These are phyloP conservation scores for Boletus rubroflammeus DNA, from an alignment of 768 basidiomycete species.

Conservation along the genomic window DNA sequence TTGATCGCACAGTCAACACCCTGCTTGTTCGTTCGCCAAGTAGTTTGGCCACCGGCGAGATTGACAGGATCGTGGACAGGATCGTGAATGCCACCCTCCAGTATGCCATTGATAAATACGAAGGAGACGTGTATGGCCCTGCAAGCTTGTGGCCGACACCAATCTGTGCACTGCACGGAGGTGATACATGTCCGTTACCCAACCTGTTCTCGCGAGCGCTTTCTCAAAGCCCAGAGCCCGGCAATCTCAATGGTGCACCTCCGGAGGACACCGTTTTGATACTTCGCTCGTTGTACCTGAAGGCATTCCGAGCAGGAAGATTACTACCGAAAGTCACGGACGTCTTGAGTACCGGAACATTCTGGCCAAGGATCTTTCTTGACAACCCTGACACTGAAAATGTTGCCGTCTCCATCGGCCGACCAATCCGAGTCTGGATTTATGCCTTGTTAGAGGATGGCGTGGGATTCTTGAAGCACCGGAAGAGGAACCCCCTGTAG, in stretches of 20 bases:
- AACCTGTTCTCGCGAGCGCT: constrained; percentile 47
- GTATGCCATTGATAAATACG: constrained; percentile 67
- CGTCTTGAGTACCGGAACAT: constrained; percentile 56
- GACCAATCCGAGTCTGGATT: constrained; percentile 60
- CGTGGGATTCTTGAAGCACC: constrained; percentile 51
- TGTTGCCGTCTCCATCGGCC: constrained; percentile 57
- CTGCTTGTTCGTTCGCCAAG: constrained; percentile 51
- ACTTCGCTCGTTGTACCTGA: constrained; percentile 52
- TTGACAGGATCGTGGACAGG: constrained; percentile 60
- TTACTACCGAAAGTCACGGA: constrained; percentile 60
- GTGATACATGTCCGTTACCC: constrained; percentile 53
- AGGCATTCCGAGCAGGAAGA: constrained; percentile 58
- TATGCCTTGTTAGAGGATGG: constrained; percentile 68
- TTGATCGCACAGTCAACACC: constrained; percentile 60
- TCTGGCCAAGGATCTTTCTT: constrained; percentile 71
- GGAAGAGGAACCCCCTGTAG: constrained; percentile 6
- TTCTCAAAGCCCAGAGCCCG: constrained; percentile 18
- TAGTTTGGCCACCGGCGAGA: constrained; percentile 55
- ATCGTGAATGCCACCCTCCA: constrained; percentile 73
- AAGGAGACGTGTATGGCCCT: constrained; percentile 37
- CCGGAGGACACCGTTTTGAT: constrained; percentile 15
- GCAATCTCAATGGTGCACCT: constrained; percentile 6
- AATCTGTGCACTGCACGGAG: constrained; percentile 60
- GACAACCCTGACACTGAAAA: constrained; percentile 76
- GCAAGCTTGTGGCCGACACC: constrained; percentile 51